A percentile compares a stretch with the other conserved stretches of the same genome.
phyloP scores from a whole-genome alignment of 208 protist genomes.

The Angomonas deanei region DNA sequence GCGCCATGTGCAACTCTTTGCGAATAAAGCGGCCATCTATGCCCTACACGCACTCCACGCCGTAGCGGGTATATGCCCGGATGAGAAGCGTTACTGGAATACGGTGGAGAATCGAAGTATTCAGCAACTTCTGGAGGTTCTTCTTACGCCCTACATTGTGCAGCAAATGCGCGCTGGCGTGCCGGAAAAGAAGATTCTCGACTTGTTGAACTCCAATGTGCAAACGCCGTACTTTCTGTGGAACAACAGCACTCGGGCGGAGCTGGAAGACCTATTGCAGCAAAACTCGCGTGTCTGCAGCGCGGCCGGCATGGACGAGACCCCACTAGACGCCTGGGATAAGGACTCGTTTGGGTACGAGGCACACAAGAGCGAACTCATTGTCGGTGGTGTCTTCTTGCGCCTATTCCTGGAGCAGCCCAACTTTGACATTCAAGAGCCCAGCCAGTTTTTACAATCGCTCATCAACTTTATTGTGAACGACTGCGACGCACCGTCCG shows the following conservation, averaged over 20 bases:
- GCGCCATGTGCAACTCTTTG: slow-evolving; percentile 77
- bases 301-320: slow-evolving; percentile 34
- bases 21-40: slow-evolving; percentile 62
- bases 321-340: slow-evolving; percentile 17
- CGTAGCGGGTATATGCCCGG: slow-evolving; percentile 34
- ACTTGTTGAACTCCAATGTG: slow-evolving; percentile 77
- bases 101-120: slow-evolving; percentile 25
- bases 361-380: slow-evolving; percentile 60
- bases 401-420: slow-evolving; percentile 87
- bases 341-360: slow-evolving; percentile 51
- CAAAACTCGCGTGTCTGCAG: slow-evolving; percentile 41
- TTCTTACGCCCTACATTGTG: slow-evolving; percentile 83
- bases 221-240: slow-evolving; percentile 86
- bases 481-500: neutral
- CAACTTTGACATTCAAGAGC: slow-evolving; percentile 61
- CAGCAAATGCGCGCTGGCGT: slow-evolving; percentile 2
- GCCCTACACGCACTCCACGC: slow-evolving; percentile 62
- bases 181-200: slow-evolving; percentile 55
- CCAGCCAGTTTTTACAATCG: slow-evolving; percentile 53
- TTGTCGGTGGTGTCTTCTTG: slow-evolving; percentile 86
- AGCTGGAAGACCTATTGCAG: slow-evolving; percentile 67
- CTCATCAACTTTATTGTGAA: slow-evolving; percentile 22
- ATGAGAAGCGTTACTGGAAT: neutral
- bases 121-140: slow-evolving; percentile 34
- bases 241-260: slow-evolving; percentile 76